Evolutionary conservation across 805 yeast species (phyloP).

Genomic region (Saccharomycopsis synnaedendra): DNA sequence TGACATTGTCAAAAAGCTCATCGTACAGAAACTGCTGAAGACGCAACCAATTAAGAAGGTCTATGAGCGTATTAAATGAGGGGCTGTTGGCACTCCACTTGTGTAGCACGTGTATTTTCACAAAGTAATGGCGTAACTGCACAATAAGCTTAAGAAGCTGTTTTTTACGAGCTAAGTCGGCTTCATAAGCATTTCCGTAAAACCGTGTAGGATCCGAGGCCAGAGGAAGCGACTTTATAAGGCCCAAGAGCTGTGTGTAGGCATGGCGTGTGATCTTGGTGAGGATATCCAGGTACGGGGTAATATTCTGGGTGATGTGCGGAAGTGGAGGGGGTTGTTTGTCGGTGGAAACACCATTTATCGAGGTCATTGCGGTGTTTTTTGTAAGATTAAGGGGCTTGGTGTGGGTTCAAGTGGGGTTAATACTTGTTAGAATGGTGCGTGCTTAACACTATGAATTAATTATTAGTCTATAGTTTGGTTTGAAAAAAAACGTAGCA

Average conservation of each 20-base stretch:
- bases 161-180: slow-evolving; percentile 32
- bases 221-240: slow-evolving; percentile 10
- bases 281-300: slow-evolving; percentile 13
- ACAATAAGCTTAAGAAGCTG: slow-evolving; percentile 60
- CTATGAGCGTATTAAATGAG: slow-evolving; percentile 67
- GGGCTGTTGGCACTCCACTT: slow-evolving; percentile 77
- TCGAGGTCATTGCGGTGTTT: too few species aligned
- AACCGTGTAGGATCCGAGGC: slow-evolving; percentile 10
- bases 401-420: too few species aligned
- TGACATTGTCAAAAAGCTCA: slow-evolving; percentile 43
- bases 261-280: slow-evolving; percentile 9
- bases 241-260: slow-evolving; percentile 7
- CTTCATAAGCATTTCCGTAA: slow-evolving; percentile 15
- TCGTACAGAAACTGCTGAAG: slow-evolving; percentile 63
- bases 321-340: slow-evolving; percentile 6
- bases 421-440: too few species aligned
- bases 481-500: too few species aligned
- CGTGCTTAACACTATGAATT: too few species aligned
- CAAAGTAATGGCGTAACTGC: slow-evolving; percentile 67
- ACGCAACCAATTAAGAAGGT: slow-evolving; percentile 78
- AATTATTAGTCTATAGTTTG: too few species aligned
- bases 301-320: slow-evolving; percentile 12
- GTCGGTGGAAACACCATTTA: too few species aligned
- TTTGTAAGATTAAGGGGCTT: too few species aligned
- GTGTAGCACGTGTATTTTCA: slow-evolving; percentile 71